A percentile compares a stretch with the other conserved stretches of the same genome.
Conservation (phyloP, 139 green algal species). For the Trebouxia sp. region DNA sequence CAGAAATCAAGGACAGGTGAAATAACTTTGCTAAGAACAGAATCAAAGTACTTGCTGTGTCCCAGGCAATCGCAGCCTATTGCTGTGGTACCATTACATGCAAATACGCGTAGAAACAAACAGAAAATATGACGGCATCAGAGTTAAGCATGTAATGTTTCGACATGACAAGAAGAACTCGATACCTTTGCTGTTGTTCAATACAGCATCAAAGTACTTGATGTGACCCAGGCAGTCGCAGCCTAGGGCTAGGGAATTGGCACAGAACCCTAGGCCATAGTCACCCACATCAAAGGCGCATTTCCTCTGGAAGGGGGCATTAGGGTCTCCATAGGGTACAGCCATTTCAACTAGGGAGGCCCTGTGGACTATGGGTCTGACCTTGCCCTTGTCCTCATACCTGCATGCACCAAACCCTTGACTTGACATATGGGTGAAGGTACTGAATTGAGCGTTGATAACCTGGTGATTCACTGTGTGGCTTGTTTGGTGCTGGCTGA, state of each 20-base stretch:
- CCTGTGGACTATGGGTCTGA: slow-evolving; percentile 76
- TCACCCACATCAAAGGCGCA: slow-evolving; percentile 86
- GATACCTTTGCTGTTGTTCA: slow-evolving; percentile 70
- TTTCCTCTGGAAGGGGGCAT: slow-evolving; percentile 52
- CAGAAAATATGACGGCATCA: too few relatives aligned
- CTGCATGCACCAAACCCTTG: slow-evolving; percentile 28
- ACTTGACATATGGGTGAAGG: too few relatives aligned
- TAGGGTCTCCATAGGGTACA: slow-evolving; percentile 60
- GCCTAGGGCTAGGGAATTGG: slow-evolving; percentile 77
- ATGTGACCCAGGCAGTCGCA: slow-evolving; percentile 92
- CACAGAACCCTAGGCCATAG: slow-evolving; percentile 68
- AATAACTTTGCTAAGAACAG: neutral
- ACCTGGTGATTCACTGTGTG: too few relatives aligned
- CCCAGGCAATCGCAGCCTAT: too few relatives aligned
- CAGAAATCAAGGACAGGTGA: too few relatives aligned
- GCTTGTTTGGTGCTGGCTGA: too few relatives aligned
- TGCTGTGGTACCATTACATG: too few relatives aligned
- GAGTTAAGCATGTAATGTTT: too few relatives aligned
- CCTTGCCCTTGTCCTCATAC: slow-evolving; percentile 59
- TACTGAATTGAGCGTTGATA: too few relatives aligned
- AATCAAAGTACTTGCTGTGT: neutral
- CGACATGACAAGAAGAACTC: too few relatives aligned
- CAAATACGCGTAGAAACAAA: too few relatives aligned
- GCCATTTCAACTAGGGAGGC: slow-evolving; percentile 86
- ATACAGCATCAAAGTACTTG: slow-evolving; percentile 79